phyloP scores from a whole-genome alignment of 352 stramenopile genomes.

The Phytophthora multivora region DNA sequence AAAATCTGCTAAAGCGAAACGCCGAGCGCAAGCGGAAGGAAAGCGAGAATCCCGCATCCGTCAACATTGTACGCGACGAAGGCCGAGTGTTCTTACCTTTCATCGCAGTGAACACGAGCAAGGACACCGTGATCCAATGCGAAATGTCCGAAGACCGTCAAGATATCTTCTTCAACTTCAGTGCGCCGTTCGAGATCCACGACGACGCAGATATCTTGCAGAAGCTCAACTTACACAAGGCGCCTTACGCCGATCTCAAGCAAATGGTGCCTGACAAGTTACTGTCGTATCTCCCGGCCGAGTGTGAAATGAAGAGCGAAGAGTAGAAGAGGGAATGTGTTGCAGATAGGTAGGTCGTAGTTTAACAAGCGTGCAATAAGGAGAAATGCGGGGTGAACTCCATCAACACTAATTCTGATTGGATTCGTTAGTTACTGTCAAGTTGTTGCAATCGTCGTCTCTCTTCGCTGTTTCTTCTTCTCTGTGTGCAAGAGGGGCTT shows the following conservation, averaged over 20 bases:
- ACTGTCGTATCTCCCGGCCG: constrained; percentile 74
- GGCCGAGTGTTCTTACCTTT: constrained; percentile 95
- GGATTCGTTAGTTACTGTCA: constrained; percentile 16
- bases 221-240: constrained; percentile 91
- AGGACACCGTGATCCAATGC: constrained; percentile 95
- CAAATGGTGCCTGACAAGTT: constrained; percentile 78
- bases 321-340: constrained; percentile 33
- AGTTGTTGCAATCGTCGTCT: constrained; percentile 8
- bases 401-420: constrained; percentile 19
- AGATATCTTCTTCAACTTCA: constrained; percentile 98
- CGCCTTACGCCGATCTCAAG: constrained; percentile 64
- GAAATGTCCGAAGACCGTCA: constrained; percentile 96
- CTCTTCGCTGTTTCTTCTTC: background rate
- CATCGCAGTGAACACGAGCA: constrained; percentile 96
- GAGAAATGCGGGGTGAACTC: background rate
- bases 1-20: constrained; percentile 93
- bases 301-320: constrained; percentile 79
- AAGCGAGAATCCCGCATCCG: constrained; percentile 27
- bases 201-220: constrained; percentile 98
- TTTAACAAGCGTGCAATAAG: constrained; percentile 26
- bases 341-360: constrained; percentile 20
- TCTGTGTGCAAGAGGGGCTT: background rate
- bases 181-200: constrained; percentile 96
- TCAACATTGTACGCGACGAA: constrained; percentile 58
- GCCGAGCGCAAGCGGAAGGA: constrained; percentile 62